Evolutionary conservation across 768 basidiomycete species (phyloP), one percentile per base, ranked within the genome.

Genomic region (Trametopsis cervina): DNA sequence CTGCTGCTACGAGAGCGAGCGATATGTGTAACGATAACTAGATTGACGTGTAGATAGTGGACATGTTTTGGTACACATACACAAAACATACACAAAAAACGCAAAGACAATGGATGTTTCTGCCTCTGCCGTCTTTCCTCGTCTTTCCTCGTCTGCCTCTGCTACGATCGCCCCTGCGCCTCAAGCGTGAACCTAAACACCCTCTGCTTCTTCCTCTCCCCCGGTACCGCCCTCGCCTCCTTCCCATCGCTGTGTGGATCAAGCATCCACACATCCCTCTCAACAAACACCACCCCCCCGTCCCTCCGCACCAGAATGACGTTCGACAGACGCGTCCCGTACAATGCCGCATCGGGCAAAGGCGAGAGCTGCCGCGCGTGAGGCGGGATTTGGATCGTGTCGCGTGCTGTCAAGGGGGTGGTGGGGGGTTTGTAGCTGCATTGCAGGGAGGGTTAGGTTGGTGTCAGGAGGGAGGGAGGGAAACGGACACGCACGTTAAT

Each of bases 321-420:
- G 2, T 83, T 88, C 40, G 88, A 76, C 43, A 85, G 63, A 10
- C 87, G 80, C 25, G 87, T 90, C 26, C 75, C 88, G 56, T 85
- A 86, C 11, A 39, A 47, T 58, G 59, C 17, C 15, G 42, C 50
- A 58, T 18, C 42, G 52, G 12, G 36, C 23, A 37, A 11, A 23
- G 18, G n/a, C 22, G 23, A 25, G 18, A 17, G 17, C 17, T 9
- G 17, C n/a, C 4, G 25, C 17, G 23, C 17, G 39, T 35, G 27
- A 4, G 39, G 41, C 47, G 40, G 60, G 43, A 83, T 80, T 18
- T 77, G 72, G 4, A 88, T 71, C 13, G 82, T 80, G 50, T 77
- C 74, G 54, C 69, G 74, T 54, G 83, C 69, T 40, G 81, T 73
- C 43, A 66, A 66, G 40, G 76, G 79, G 46, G 72, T 64, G n/a